A percentile compares a stretch with the other conserved stretches of the same genome.
Conservation (phyloP, 805 yeast species). For the Ogataea wickerhamii region DNA sequence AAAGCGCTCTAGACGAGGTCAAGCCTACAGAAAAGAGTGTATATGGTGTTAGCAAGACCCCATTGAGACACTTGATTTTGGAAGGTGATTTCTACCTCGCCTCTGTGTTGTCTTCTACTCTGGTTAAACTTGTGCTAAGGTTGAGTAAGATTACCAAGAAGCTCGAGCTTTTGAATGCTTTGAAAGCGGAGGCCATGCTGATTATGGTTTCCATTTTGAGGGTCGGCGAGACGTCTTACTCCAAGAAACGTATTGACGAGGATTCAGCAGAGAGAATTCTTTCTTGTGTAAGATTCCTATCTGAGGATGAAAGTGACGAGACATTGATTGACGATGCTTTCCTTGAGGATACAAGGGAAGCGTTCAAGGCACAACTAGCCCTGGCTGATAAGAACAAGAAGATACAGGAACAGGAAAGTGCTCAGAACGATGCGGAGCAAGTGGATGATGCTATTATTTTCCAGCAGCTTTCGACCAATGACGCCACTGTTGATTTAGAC, state of each 20-base stretch:
- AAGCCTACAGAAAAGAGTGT: constrained; percentile 24
- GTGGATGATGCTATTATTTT: constrained; percentile 76
- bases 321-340: constrained; percentile 58
- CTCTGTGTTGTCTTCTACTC: constrained; percentile 80
- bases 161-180: constrained; percentile 61
- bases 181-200: constrained; percentile 91
- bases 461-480: constrained; percentile 64
- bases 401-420: constrained; percentile 51
- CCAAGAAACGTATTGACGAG: constrained; percentile 80
- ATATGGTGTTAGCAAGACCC: constrained; percentile 42
- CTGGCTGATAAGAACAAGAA: constrained; percentile 57
- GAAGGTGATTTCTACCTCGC: constrained; percentile 90
- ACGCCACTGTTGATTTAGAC: constrained; percentile 40
- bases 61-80: constrained; percentile 75
- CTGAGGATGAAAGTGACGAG: constrained; percentile 57
- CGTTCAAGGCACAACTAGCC: constrained; percentile 69
- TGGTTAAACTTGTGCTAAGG: constrained; percentile 83
- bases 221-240: constrained; percentile 72
- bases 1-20: constrained; percentile 65
- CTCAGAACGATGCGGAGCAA: constrained; percentile 63
- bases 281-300: constrained; percentile 77
- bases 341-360: constrained; percentile 82
- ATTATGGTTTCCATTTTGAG: constrained; percentile 89
- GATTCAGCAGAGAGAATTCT: constrained; percentile 94
- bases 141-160: constrained; percentile 55